Percentiles rank a stretch among this genome's conserved stretches.
phyloP scores from a whole-genome alignment of 2,329 filamentous ascomycete species.

The Ceratocystis cacaofunesta region DNA sequence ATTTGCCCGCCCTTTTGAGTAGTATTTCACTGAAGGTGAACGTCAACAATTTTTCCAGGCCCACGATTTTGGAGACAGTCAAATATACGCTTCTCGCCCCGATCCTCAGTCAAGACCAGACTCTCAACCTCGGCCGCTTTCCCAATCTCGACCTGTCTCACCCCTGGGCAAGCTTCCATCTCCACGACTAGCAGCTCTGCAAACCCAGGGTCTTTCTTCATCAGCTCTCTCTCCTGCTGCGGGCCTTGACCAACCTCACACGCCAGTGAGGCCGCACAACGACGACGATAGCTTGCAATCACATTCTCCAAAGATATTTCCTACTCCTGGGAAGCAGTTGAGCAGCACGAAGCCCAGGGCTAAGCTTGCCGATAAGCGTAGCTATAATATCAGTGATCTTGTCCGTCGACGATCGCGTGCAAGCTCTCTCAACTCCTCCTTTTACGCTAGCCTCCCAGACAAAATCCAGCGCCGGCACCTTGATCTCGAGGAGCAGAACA shows the following conservation, averaged over 20 bases:
- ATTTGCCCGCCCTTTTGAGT: background rate
- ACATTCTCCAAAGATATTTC: constrained; percentile 16
- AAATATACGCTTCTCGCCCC: constrained; percentile 3
- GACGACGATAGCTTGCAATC: constrained; percentile 5
- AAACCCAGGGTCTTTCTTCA: constrained; percentile 15
- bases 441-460: constrained; percentile 55
- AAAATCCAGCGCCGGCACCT: constrained; percentile 59
- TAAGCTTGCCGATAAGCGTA: background rate
- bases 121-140: background rate
- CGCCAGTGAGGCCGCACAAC: background rate
- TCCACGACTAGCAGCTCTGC: constrained; percentile 12
- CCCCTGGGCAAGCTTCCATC: constrained; percentile 14
- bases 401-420: constrained; percentile 24
- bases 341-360: background rate
- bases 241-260: background rate
- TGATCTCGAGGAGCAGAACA: constrained; percentile 53
- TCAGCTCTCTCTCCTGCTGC: background rate
- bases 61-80: constrained; percentile 9
- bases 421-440: constrained; percentile 45
- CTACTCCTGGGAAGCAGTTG: constrained; percentile 11
- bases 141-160: constrained; percentile 7
- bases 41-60: constrained; percentile 16
- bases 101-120: background rate
- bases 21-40: constrained; percentile 17
- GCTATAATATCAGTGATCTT: constrained; percentile 23